Evolutionary conservation across 208 protist genomes (phyloP), one percentile per base, ranked within the genome.

Genomic region (Phytomonas francai): DNA sequence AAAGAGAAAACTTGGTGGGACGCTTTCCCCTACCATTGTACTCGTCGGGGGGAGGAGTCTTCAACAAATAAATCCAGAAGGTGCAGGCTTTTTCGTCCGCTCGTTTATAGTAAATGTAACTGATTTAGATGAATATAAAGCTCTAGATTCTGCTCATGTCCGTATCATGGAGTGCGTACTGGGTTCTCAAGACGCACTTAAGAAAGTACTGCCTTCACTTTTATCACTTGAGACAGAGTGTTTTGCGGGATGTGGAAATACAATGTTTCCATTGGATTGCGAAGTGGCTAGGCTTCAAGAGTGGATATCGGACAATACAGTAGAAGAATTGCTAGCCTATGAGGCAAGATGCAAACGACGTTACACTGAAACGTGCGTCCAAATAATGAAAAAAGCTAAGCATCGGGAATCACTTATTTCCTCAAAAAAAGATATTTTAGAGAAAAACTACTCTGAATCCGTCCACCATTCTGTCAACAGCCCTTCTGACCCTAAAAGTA

Each of bases 1-100:
- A 7, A 14, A 28, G 27, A 42, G 63, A 22, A 42, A 64, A 9
- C 80, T 86, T 34, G 78, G 64, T 6, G 74, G 63, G 22, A 65
- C 68, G 9, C 57, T 88, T 45, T 77, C 82, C n/a, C 25, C 63
- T 22, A 51, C 79, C 45, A 34, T 84, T 11, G 70, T 63, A 31
- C 64, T 84, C 2, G 68, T 71, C n/a, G 79, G 69, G 0, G 67
- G 72, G 4, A 70, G 76, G 33, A 60, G 68, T 28, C 71, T 84
- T 19, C 67, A 72, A 39, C 60, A 62, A n/a, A 58, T 76, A 27
- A 69, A 74, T 59, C 8, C 73, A 3, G 33, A 58, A 22, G 60
- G 67, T 6, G 78, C 81, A 3, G 49, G 70, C 27, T 54, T 66
- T 0, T 63, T 64, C 16, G 3, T 70, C 12, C 12, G 59, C 22